Evolutionary conservation across 805 yeast genomes (phyloP).

Genomic region (Starmerella sirachaensis): DNA sequence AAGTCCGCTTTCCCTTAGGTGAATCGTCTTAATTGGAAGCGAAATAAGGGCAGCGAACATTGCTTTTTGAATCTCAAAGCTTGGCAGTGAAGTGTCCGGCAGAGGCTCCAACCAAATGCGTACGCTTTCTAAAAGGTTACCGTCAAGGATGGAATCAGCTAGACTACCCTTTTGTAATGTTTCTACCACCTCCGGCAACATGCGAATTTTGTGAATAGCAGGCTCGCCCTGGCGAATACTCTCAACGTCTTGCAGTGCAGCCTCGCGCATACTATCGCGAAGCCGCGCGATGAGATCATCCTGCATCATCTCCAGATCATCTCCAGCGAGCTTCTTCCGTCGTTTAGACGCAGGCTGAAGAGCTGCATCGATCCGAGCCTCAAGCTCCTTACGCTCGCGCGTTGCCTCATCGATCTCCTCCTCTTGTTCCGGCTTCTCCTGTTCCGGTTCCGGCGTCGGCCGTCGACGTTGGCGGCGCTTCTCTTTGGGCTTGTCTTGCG

Average conservation of each 20-base stretch:
- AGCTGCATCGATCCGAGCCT: conserved; percentile 68
- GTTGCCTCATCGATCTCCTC: conserved; percentile 28
- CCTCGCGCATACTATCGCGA: conserved; percentile 78
- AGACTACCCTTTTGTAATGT: conserved; percentile 69
- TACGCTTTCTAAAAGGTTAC: conserved; percentile 82
- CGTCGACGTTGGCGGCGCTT: conserved; percentile 1
- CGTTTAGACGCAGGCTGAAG: conserved; percentile 45
- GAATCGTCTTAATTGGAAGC: conserved; percentile 90
- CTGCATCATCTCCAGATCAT: conserved; percentile 87
- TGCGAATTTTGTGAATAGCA: conserved; percentile 63
- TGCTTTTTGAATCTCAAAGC: conserved; percentile 87
- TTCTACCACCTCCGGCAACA: conserved; percentile 67
- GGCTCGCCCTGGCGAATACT: conserved; percentile 49
- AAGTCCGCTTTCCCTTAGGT: conserved; percentile 83
- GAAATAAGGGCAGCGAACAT: conserved; percentile 60
- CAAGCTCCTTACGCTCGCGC: conserved; percentile 62
- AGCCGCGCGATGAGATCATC: conserved; percentile 77
- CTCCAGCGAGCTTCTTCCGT: conserved; percentile 67
- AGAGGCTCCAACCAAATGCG: conserved; percentile 96
- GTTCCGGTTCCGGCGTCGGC: conserved; percentile 9
- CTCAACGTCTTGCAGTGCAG: conserved; percentile 43
- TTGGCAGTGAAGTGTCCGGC: conserved; percentile 97
- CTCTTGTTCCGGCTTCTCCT: conserved; percentile 18
- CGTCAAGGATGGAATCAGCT: conserved; percentile 87
- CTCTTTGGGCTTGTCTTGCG: not conserved